Evolutionary conservation across 148 eudicot species (phyloP), one percentile per base, ranked within the genome.

Genomic region (Fagopyrum tataricum): DNA sequence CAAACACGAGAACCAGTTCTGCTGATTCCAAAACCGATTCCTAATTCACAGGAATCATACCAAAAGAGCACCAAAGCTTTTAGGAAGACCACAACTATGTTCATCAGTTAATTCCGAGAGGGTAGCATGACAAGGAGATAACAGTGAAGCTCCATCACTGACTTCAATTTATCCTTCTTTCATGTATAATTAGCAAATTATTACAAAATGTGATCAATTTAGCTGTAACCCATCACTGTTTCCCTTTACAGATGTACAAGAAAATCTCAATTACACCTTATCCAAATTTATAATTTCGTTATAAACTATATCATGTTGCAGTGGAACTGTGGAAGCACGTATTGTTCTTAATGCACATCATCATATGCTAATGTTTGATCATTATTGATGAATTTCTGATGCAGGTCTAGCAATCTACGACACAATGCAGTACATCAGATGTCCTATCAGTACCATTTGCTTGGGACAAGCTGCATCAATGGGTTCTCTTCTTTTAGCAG

Each of bases 391-490:
- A 42, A 31, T 31, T 26, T 76, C 43, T 52, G 49, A 40, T 84
- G 51, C 76, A 93, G 98, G 98, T 82, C 97, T 94, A 88, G 98
- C 98, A 69, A 94, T 94, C 76, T 91, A 94, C 78, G 98, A 94
- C 73, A 94, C 98, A 26, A 94, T 94, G 98, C 98, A 94, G 87
- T 94, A 94, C 79, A 91, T 94, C 48, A 86, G 98, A 44, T 91
- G 93, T 78, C 98, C 98, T 18, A 87, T 94, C 59, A 86, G 86
- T 77, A 94, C 98, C 40, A 94, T 88, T 56, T 94, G 98, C 81
- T 78, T 94, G 77, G 98, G 98, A 71, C 98, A 94, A 80, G 98
- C 98, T 84, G 97, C 98, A 31, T 91, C 97, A 64, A 94, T 94
- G 97, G 98, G 74, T 67, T 94, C 98, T 37, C 97, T 94, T 52